Percentiles rank a stretch among this genome's conserved stretches.
Evolutionary conservation across 2,329 filamentous ascomycete genomes (phyloP).

Genomic region (Fusarium staphyleae): DNA sequence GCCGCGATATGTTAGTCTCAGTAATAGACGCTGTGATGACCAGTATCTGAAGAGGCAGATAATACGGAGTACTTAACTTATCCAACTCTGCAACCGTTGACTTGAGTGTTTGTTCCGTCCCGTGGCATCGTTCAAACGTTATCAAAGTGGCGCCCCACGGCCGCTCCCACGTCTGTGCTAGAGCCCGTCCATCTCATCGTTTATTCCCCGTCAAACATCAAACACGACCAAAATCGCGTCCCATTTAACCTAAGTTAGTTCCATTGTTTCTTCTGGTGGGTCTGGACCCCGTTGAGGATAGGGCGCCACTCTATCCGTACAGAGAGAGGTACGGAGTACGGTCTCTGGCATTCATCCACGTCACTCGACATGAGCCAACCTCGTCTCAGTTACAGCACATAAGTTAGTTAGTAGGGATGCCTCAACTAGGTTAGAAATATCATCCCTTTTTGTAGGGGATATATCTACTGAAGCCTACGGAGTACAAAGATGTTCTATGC

Average conservation of each 20-base stretch:
- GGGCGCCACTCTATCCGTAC: conserved; percentile 23
- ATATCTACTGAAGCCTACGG: no score
- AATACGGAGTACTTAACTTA: conserved; percentile 8
- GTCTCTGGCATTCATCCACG: conserved; percentile 34
- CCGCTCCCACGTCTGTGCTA: conserved; percentile 38
- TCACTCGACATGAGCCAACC: conserved; percentile 26
- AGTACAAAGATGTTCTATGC: neutral
- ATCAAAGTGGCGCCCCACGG: conserved; percentile 33
- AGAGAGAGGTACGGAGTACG: no score
- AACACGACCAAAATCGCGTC: conserved; percentile 27
- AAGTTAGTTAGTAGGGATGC: neutral
- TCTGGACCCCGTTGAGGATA: conserved; percentile 20
- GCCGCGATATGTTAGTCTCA: no score
- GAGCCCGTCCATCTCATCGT: conserved; percentile 21
- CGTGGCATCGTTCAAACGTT: conserved; percentile 14
- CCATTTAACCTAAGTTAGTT: neutral
- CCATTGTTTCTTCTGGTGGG: conserved; percentile 28
- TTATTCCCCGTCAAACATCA: conserved; percentile 31
- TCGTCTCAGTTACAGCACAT: conserved; percentile 25
- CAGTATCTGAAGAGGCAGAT: conserved; percentile 1
- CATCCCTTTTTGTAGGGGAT: no score
- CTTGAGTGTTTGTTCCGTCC: neutral
- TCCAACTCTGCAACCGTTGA: neutral
- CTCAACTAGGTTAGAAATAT: neutral
- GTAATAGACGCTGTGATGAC: no score